Evolutionary conservation across 2,329 filamentous ascomycete genomes (phyloP).

Genomic region (Lithohypha guttulata): DNA sequence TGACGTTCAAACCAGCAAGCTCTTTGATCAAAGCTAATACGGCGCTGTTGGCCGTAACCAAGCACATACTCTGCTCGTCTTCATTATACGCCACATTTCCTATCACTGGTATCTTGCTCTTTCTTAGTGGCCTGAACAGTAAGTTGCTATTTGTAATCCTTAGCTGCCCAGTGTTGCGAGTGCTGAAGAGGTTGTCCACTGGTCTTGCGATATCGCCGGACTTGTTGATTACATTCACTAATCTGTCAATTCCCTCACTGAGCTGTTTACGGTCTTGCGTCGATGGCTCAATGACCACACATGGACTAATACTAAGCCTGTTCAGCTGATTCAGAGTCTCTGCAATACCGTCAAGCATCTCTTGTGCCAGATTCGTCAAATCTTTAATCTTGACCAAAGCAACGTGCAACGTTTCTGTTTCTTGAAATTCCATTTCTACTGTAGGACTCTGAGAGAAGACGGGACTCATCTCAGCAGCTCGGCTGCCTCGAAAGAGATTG

Average conservation of each 20-base stretch:
- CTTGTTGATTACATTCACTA: constrained; percentile 63
- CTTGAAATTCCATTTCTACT: constrained; percentile 24
- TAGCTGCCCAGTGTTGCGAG: constrained; percentile 28
- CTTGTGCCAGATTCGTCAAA: constrained; percentile 59
- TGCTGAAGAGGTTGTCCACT: constrained; percentile 48
- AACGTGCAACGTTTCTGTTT: constrained; percentile 53
- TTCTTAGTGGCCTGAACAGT: constrained; percentile 54
- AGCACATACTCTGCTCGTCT: constrained; percentile 37
- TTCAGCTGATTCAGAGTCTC: constrained; percentile 75
- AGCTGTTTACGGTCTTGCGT: constrained; percentile 32
- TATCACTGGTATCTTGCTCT: constrained; percentile 61
- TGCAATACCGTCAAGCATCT: constrained; percentile 62
- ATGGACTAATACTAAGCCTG: constrained; percentile 67
- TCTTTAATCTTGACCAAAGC: constrained; percentile 76
- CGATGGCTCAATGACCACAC: constrained; percentile 62
- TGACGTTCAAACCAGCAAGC: constrained; percentile 55
- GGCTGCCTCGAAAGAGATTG: constrained; percentile 47
- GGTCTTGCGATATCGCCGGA: constrained; percentile 59
- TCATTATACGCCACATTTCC: constrained; percentile 52
- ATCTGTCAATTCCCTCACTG: constrained; percentile 56
- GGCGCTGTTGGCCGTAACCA: constrained; percentile 50
- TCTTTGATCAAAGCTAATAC: constrained; percentile 67
- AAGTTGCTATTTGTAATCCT: constrained; percentile 36
- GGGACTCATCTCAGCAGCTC: constrained; percentile 48
- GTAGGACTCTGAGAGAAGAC: constrained; percentile 46